Conservation (phyloP, 257 asterid genomes). For the Petunia axillaris region DNA sequence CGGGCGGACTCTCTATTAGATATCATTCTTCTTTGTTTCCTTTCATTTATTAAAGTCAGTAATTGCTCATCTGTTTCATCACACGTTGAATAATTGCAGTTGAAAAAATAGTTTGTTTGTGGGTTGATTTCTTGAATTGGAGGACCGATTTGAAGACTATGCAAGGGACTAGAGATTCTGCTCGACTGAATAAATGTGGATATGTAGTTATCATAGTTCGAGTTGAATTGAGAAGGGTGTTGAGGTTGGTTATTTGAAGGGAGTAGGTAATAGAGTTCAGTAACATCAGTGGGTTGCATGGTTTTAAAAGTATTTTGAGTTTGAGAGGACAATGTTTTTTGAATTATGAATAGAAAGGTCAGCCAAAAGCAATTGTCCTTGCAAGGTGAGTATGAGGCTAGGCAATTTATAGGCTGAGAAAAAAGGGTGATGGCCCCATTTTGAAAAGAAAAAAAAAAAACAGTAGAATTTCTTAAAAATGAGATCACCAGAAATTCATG, state of each 20-base stretch:
- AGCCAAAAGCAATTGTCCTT: slow-evolving; percentile 32
- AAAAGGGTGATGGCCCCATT: slow-evolving; percentile 47
- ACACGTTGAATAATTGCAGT: slow-evolving; percentile 73
- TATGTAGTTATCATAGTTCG: slow-evolving; percentile 37
- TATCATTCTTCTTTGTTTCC: slow-evolving; percentile 86
- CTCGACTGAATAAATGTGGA: slow-evolving; percentile 44
- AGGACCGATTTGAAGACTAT: slow-evolving; percentile 50
- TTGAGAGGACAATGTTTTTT: slow-evolving; percentile 21
- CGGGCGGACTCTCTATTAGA: slow-evolving; percentile 89
- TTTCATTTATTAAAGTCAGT: slow-evolving; percentile 65
- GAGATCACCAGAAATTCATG: slow-evolving; percentile 40
- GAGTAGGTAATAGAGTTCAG: slow-evolving; percentile 56
- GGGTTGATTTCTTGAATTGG: slow-evolving; percentile 64
- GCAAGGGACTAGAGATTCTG: slow-evolving; percentile 48
- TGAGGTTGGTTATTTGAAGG: slow-evolving; percentile 38
- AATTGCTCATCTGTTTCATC: slow-evolving; percentile 85
- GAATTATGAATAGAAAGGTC: slow-evolving; percentile 29
- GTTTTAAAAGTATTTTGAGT: slow-evolving; percentile 25
- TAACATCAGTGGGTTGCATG: slow-evolving; percentile 70
- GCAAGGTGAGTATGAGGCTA: slow-evolving; percentile 42
- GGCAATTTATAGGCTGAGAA: slow-evolving; percentile 60
- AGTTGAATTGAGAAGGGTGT: slow-evolving; percentile 46
- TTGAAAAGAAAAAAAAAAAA: not conserved
- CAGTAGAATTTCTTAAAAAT: slow-evolving; percentile 54
- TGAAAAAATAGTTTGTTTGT: slow-evolving; percentile 49